Evolutionary conservation across 345 rosid genomes (phyloP), one percentile per base, ranked within the genome.

Genomic region (Trapa incisa): DNA sequence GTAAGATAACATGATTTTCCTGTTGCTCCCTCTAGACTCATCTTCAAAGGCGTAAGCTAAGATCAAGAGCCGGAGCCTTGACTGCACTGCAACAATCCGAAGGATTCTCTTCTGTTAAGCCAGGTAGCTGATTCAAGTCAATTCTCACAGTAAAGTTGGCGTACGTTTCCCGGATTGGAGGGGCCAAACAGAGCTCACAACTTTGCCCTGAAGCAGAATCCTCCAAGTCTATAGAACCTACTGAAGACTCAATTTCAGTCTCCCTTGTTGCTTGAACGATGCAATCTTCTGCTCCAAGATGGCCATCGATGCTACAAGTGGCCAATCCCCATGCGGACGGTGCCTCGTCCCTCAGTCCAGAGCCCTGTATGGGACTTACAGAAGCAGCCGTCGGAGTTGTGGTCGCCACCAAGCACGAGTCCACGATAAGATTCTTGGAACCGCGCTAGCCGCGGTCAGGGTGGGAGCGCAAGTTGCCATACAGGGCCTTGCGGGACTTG

Each of bases 391-490:
- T n/a, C 0, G 11, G 3, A n/a, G 11, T n/a, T 1, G 11, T 7
- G 60, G 6, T 2, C 60, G 17, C 35, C 60, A n/a, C 33, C 11
- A n/a, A 35, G 63, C 63, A 58, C 4, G 63, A 38, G 15, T 38
- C 63, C 1, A 1, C 12, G 32, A 38, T 2, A 50, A 15, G 6
- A 5, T 15, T 50, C 56, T 50, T 50, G 56, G 22, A 50, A 5
- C 56, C 56, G 22, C 63, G 63, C 63, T 16, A 35, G 5, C 38
- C 37, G 53, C 52, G 56, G 22, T 37, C 53, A 3, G 52, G 67
- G 17, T 65, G 67, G 53, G 14, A 22, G 37, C 67, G 48, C 67
- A 65, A n/a, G 37, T 65, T 52, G 37, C 67, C 67, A 10, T 65
- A 43, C 67, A 65, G 9, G 11, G 67, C 67, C 67, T 65, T 65